These are phyloP conservation scores for Fusarium illudens DNA, from an alignment of 2,329 filamentous ascomycete species.

Conservation along the genomic window DNA sequence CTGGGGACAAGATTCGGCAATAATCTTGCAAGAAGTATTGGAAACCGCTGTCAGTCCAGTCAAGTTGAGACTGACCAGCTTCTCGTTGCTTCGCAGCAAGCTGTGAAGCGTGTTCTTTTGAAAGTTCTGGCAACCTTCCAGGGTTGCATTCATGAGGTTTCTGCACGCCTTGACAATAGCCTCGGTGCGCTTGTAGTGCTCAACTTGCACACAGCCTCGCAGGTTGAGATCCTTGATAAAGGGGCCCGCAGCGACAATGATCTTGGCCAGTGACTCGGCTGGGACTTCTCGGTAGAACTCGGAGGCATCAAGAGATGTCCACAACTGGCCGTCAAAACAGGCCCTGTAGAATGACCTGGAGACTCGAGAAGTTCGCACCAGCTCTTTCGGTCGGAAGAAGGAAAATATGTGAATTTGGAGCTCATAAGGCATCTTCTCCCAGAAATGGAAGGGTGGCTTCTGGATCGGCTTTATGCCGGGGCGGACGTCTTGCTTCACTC, in stretches of 20 bases:
- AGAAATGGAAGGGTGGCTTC: slow-evolving; percentile 69
- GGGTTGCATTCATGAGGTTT: slow-evolving; percentile 86
- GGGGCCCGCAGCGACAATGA: slow-evolving; percentile 84
- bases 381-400: slow-evolving; percentile 79
- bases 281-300: slow-evolving; percentile 90
- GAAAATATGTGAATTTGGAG: slow-evolving; percentile 80
- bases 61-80: slow-evolving; percentile 84
- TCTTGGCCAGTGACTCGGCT: slow-evolving; percentile 81
- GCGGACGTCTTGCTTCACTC: slow-evolving; percentile 49
- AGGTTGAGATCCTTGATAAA: slow-evolving; percentile 93
- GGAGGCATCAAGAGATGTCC: slow-evolving; percentile 84
- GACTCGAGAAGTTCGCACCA: slow-evolving; percentile 79
- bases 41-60: slow-evolving; percentile 82
- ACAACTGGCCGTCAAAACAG: slow-evolving; percentile 95
- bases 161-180: slow-evolving; percentile 83
- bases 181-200: slow-evolving; percentile 80
- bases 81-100: slow-evolving; percentile 76
- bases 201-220: slow-evolving; percentile 87
- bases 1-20: slow-evolving; percentile 80
- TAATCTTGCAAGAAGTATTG: slow-evolving; percentile 86
- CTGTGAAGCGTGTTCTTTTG: slow-evolving; percentile 79
- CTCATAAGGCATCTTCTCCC: slow-evolving; percentile 83
- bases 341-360: slow-evolving; percentile 80
- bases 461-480: slow-evolving; percentile 25
- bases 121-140: slow-evolving; percentile 91